Evolutionary conservation across 257 asterid species (phyloP).

Genomic region (Jacaranda mimosifolia): DNA sequence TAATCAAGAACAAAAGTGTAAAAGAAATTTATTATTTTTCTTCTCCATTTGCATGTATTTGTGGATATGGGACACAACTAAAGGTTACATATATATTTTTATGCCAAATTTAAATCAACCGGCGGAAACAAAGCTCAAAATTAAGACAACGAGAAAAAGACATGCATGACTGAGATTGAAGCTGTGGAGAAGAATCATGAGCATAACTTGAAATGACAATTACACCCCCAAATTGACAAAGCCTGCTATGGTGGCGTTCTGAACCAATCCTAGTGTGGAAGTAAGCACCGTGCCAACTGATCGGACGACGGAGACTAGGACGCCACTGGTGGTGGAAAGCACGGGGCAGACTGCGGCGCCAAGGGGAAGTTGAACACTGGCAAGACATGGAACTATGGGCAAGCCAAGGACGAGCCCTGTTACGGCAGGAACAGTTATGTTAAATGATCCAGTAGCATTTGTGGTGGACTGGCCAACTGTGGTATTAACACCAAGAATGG

Average conservation of each 20-base stretch:
- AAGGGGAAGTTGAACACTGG: not conserved
- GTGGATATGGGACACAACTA: no score
- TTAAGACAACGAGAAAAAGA: no score
- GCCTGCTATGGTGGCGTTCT: not conserved
- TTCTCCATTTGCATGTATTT: no score
- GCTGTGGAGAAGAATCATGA: no score
- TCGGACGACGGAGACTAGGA: not conserved
- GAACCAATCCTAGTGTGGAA: not conserved
- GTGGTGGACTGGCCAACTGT: not conserved
- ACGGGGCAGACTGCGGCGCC: not conserved
- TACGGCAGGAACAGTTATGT: not conserved
- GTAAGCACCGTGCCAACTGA: not conserved
- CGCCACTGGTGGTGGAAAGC: not conserved
- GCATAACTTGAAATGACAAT: no score
- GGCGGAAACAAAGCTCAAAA: no score
- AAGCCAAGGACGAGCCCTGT: not conserved
- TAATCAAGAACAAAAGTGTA: no score
- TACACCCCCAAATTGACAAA: not conserved
- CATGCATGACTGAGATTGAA: not conserved
- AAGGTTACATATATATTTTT: no score
- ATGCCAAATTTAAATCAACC: no score
- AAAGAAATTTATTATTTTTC: no score
- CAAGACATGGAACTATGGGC: not conserved
- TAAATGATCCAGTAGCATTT: not conserved
- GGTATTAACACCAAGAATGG: not conserved